Percentiles rank a stretch among this genome's conserved stretches.
Evolutionary conservation across 2,329 filamentous ascomycete genomes (phyloP).

Genomic region (Zasmidium cellare): DNA sequence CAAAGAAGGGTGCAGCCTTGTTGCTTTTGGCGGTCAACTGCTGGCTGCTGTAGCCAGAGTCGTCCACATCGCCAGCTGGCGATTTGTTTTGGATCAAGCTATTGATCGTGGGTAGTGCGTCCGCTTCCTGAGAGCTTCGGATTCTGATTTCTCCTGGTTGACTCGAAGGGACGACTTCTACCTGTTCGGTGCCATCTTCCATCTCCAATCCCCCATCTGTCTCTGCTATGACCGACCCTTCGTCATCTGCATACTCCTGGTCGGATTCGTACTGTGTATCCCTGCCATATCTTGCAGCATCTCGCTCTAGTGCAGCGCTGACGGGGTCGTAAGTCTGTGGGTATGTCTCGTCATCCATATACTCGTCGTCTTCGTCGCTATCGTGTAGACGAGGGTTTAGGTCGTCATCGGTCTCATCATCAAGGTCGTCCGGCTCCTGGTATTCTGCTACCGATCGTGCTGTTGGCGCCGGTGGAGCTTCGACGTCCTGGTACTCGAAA

Average conservation of each 20-base stretch:
- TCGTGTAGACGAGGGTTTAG: neutral
- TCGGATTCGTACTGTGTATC: neutral
- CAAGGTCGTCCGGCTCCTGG: neutral
- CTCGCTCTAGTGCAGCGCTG: slow-evolving; percentile 17
- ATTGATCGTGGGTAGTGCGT: neutral
- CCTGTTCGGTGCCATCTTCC: neutral
- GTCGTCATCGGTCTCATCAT: slow-evolving; percentile 8
- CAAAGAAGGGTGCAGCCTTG: neutral
- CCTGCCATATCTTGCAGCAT: slow-evolving; percentile 18
- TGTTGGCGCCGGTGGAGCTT: neutral
- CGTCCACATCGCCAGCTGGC: slow-evolving; percentile 2
- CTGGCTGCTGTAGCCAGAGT: slow-evolving; percentile 6
- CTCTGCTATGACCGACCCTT: neutral
- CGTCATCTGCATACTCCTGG: neutral
- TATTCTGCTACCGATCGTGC: neutral
- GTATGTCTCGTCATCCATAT: slow-evolving; percentile 1
- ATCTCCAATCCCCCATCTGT: neutral
- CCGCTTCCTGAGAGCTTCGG: neutral
- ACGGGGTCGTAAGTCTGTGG: slow-evolving; percentile 24
- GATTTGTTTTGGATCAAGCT: neutral
- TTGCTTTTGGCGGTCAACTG: neutral
- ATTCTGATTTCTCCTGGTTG: slow-evolving; percentile 6
- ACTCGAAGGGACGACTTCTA: slow-evolving; percentile 10
- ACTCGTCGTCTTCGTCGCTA: neutral
- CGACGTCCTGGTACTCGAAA: neutral